These are phyloP conservation scores for Nitzschia putrida DNA, from an alignment of 108 stramenopile genomes.

Conservation along the genomic window DNA sequence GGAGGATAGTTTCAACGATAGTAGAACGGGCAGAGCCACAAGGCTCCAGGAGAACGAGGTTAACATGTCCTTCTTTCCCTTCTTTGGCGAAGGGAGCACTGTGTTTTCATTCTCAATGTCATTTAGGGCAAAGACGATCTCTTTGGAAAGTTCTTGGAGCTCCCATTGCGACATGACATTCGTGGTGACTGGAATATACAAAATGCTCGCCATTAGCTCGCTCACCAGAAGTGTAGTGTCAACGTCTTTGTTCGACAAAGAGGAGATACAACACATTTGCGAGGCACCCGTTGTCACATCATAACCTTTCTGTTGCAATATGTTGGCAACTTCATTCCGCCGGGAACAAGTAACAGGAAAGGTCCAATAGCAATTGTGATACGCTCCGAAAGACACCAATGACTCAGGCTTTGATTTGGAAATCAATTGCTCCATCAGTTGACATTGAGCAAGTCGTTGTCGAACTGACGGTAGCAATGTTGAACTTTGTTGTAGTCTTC, in stretches of 20 bases:
- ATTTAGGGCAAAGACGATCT: background rate
- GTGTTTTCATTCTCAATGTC: too few species aligned
- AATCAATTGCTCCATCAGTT: constrained; percentile 15
- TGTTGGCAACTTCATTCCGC: constrained; percentile 37
- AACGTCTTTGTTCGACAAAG: constrained; percentile 3
- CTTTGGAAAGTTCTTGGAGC: constrained; percentile 29
- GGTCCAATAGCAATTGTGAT: constrained; percentile 32
- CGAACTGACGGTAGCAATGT: constrained; percentile 15
- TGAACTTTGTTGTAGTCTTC: constrained; percentile 49
- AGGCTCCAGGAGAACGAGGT: background rate
- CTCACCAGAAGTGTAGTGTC: constrained; percentile 35
- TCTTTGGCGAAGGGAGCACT: too few species aligned
- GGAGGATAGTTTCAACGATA: background rate
- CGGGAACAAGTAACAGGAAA: constrained; percentile 41
- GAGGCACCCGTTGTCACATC: constrained; percentile 73
- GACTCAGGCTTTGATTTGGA: background rate
- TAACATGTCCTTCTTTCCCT: too few species aligned
- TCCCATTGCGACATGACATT: constrained; percentile 34
- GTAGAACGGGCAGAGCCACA: background rate
- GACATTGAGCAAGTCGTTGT: constrained; percentile 36
- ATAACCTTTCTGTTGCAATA: constrained; percentile 45
- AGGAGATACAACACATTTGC: constrained; percentile 56
- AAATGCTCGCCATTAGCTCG: constrained; percentile 50
- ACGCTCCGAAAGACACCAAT: too few species aligned
- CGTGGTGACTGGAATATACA: constrained; percentile 76